Evolutionary conservation across 2,329 filamentous ascomycete species (phyloP).

Genomic region (Sporothrix inflata): DNA sequence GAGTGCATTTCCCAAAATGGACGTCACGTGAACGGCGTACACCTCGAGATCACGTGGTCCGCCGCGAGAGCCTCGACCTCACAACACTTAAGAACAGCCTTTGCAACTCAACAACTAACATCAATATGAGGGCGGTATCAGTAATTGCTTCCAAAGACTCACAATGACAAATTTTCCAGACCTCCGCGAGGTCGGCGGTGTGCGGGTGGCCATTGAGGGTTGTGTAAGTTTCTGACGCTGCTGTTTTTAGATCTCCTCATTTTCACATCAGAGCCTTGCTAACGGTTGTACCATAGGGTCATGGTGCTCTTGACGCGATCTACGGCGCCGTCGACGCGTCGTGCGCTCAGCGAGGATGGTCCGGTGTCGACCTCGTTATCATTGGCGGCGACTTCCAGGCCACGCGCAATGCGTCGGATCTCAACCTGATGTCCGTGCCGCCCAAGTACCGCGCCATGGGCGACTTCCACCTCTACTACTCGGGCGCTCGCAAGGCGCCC

Average conservation of each 20-base stretch:
- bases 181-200: constrained; percentile 46
- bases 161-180: constrained; percentile 33
- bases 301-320: constrained; percentile 89
- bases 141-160: too few species aligned
- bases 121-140: background rate
- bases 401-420: constrained; percentile 83
- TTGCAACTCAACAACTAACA: background rate
- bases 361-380: constrained; percentile 83
- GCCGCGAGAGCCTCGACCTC: background rate
- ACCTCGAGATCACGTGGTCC: background rate
- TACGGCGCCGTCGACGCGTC: constrained; percentile 76
- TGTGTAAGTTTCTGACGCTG: constrained; percentile 63
- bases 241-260: background rate
- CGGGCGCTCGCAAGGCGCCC: constrained; percentile 73
- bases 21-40: constrained; percentile 5
- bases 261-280: background rate
- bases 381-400: constrained; percentile 97
- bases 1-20: background rate
- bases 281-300: constrained; percentile 61
- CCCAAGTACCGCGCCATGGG: constrained; percentile 84
- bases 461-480: constrained; percentile 95
- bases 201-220: constrained; percentile 83
- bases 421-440: constrained; percentile 88
- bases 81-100: background rate
- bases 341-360: constrained; percentile 73